A percentile compares a stretch with the other conserved stretches of the same genome.
phyloP scores from a whole-genome alignment of 768 basidiomycete genomes.

The Phallus indusiatus region DNA sequence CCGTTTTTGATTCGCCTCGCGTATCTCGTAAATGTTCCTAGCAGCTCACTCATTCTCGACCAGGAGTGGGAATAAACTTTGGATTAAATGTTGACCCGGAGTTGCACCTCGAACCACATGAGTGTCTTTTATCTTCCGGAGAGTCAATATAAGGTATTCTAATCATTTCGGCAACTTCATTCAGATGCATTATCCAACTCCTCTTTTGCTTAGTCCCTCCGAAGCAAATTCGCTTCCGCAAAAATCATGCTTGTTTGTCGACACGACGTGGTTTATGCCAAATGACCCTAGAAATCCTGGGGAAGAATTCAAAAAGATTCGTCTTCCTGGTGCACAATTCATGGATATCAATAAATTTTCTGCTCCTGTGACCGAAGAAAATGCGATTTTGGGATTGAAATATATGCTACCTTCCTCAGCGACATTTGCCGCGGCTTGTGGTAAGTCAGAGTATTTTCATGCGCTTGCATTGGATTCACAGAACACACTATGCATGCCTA shows the following conservation, averaged over 20 bases:
- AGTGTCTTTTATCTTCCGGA: no score
- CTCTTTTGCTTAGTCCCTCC: slow-evolving; percentile 2
- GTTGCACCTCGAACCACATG: no score
- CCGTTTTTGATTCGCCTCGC: no score
- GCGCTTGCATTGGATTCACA: neutral
- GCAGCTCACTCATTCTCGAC: no score
- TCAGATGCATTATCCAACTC: neutral
- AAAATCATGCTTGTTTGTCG: slow-evolving; percentile 34
- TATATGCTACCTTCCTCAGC: slow-evolving; percentile 86
- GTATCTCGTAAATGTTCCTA: no score
- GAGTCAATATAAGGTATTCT: no score
- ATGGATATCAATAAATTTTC: slow-evolving; percentile 77
- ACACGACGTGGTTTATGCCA: slow-evolving; percentile 94
- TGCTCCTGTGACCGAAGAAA: slow-evolving; percentile 46
- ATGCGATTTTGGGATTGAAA: slow-evolving; percentile 51
- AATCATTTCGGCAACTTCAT: no score
- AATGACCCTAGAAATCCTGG: slow-evolving; percentile 59
- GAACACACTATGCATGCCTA: slow-evolving; percentile 12
- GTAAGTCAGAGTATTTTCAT: slow-evolving; percentile 34
- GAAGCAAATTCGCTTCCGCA: neutral
- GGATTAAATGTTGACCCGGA: no score
- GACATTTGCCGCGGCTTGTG: slow-evolving; percentile 69
- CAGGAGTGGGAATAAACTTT: no score
- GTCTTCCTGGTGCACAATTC: slow-evolving; percentile 64
- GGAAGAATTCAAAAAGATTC: slow-evolving; percentile 58